Base-by-base conservation (phyloP, 1,284 basidiomycete genomes). In the Cutaneotrichosporon sp. region DNA sequence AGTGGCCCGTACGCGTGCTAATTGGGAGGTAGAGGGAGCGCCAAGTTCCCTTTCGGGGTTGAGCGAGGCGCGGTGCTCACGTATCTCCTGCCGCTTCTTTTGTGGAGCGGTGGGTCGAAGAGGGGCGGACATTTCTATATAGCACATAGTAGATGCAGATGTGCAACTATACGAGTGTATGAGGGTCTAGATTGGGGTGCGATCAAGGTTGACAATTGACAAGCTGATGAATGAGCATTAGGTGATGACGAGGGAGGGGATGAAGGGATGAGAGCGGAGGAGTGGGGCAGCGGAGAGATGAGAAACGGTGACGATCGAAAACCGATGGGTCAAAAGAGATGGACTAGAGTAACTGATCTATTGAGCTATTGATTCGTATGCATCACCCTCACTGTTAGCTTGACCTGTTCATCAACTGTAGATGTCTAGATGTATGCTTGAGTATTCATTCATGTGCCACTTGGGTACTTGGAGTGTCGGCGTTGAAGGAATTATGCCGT, bases 91-190 rank as follows among this genome's bases (percentile, higher is more conserved):
- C 71, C 70, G 65, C 66, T 70, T 77, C 72, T 76, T 38, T 57
- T 42, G 73, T 79, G 76, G 76, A 67, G 74, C 70, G 73, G 71
- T 74, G 73, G 77, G 77, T 79, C 77, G 77, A 77, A 79, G 74
- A 73, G 70, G 75, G 73, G 74, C 76, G 65, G 26, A 78, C 73
- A 78, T 62, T 36, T 36, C 47, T 55, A 53, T 31, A 34, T 38
- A 18, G 26, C 26, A 36, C 16, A 18, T 5, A 4, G 21, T 7
- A 30, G 26, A 26, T 51, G 30, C 22, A 26, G 30, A n/a, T 18
- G 11, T 46, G 42, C 16, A 16, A 8, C 6, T 11, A 40, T 40
- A 14, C 38, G 11, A 14, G 36, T 36, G 36, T 36, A 9, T 10
- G 36, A 36, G 36, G 5, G 46, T 47, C 7, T 1, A 7, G 46